Percentiles rank a stretch among this genome's conserved stretches.
phyloP scores from a whole-genome alignment of 371 early-diverging fungal genomes.

The Nematocida parisii region DNA sequence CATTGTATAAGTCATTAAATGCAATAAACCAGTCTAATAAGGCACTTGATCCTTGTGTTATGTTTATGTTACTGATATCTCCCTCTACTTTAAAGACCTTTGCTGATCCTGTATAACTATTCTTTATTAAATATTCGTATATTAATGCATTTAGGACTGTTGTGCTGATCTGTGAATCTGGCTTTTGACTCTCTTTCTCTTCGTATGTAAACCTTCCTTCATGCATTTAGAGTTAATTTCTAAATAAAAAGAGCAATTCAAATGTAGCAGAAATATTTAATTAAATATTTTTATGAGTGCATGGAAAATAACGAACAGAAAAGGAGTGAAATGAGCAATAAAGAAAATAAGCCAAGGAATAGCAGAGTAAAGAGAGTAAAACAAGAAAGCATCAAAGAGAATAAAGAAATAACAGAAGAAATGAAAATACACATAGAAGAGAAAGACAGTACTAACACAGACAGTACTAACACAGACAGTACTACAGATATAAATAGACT shows the following conservation, averaged over 20 bases:
- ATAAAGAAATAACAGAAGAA: background rate
- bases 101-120: constrained; percentile 62
- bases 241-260: constrained; percentile 54
- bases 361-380: background rate
- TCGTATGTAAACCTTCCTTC: constrained; percentile 49
- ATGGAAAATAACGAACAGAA: background rate
- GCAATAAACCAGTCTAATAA: constrained; percentile 68
- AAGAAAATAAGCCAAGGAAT: background rate
- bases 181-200: constrained; percentile 16
- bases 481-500: too few relatives aligned
- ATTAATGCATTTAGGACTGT: constrained; percentile 63
- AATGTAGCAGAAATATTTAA: constrained; percentile 17
- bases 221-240: constrained; percentile 41
- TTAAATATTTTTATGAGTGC: constrained; percentile 2
- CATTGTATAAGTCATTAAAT: constrained; percentile 67
- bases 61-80: constrained; percentile 54
- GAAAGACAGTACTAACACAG: too few relatives aligned
- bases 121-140: constrained; percentile 68
- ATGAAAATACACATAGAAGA: background rate
- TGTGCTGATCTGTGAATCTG: constrained; percentile 51
- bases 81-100: constrained; percentile 64
- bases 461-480: too few relatives aligned
- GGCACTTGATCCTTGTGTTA: constrained; percentile 52
- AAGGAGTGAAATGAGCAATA: constrained; percentile 2
- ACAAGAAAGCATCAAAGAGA: background rate